Percentiles rank a stretch among this genome's conserved stretches.
Conservation (phyloP, 352 stramenopile species). For the Pythium dissimile region DNA sequence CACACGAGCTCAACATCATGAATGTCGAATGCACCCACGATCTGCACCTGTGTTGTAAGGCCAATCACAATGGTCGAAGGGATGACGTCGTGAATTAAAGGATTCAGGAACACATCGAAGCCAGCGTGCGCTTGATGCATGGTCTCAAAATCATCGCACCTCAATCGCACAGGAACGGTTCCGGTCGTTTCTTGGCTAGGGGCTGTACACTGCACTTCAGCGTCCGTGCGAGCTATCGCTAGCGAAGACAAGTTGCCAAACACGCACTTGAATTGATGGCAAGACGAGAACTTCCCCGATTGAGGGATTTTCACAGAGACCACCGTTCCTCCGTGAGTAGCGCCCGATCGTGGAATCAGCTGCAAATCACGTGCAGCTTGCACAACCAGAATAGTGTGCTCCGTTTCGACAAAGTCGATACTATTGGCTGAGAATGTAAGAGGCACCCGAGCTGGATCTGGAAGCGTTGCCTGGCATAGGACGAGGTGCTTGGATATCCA, state of each 20-base stretch:
- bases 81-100: slow-evolving; percentile 7
- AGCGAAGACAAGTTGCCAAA: slow-evolving; percentile 2
- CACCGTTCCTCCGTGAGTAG: neutral
- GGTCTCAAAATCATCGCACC: neutral
- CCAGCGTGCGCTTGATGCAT: neutral
- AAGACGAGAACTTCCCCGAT: neutral
- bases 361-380: neutral
- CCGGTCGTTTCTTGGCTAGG: no score
- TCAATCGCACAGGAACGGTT: slow-evolving; percentile 1
- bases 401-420: slow-evolving; percentile 36
- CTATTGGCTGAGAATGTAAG: slow-evolving; percentile 49
- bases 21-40: slow-evolving; percentile 14
- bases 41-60: slow-evolving; percentile 5
- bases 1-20: slow-evolving; percentile 3
- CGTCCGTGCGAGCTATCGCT: neutral
- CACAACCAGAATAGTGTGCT: slow-evolving; percentile 28
- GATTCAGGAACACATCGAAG: neutral
- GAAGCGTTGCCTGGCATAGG: slow-evolving; percentile 17
- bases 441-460: slow-evolving; percentile 6
- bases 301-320: neutral
- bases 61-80: slow-evolving; percentile 7
- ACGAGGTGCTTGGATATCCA: slow-evolving; percentile 17
- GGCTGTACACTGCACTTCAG: neutral
- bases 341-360: neutral
- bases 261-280: slow-evolving; percentile 8